These are phyloP conservation scores for Alloascoidea hylecoeti DNA, from an alignment of 805 yeast genomes.

Conservation along the genomic window DNA sequence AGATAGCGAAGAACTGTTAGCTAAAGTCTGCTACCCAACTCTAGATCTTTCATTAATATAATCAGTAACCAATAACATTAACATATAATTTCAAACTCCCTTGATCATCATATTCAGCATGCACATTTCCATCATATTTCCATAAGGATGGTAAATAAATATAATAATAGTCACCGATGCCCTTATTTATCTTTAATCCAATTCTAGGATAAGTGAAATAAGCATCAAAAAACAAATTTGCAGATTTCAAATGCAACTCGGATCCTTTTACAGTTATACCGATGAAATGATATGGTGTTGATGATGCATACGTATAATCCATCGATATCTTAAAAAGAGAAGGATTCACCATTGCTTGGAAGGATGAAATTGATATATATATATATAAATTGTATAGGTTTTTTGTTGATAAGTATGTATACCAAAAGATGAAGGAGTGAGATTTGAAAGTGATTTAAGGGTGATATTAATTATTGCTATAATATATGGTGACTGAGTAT, in stretches of 20 bases:
- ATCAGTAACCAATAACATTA: constrained; percentile 1
- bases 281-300: neutral
- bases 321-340: neutral
- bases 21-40: too few relatives aligned
- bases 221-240: neutral
- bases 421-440: too few relatives aligned
- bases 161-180: neutral
- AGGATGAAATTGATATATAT: too few relatives aligned
- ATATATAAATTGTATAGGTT: too few relatives aligned
- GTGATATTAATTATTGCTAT: too few relatives aligned
- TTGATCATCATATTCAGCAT: neutral
- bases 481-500: too few relatives aligned
- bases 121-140: neutral
- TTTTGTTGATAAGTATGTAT: too few relatives aligned
- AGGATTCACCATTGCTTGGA: neutral
- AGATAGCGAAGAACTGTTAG: too few relatives aligned
- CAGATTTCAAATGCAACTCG: neutral
- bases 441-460: too few relatives aligned
- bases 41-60: too few relatives aligned
- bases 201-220: neutral
- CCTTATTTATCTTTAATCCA: neutral
- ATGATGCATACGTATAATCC: neutral
- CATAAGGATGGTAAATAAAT: neutral
- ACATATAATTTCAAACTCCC: neutral
- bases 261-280: neutral